These are phyloP conservation scores for Microthyrium microscopicum DNA, from an alignment of 2,329 filamentous ascomycete species.

Conservation along the genomic window DNA sequence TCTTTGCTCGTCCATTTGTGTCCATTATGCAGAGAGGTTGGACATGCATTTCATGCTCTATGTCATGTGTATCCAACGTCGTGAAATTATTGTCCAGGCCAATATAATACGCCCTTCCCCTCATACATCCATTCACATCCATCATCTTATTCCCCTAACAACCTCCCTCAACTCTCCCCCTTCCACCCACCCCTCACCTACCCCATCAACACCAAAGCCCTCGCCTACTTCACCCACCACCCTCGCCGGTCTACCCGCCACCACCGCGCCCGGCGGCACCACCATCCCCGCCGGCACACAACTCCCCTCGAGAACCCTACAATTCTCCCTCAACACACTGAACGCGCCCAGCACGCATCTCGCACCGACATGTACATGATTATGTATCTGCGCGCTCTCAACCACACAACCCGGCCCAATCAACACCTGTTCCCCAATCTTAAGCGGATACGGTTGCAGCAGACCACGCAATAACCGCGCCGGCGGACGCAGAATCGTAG, in stretches of 20 bases:
- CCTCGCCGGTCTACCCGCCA: conserved; percentile 42
- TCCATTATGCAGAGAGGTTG: too few relatives aligned
- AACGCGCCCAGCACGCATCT: conserved; percentile 69
- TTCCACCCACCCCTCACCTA: conserved; percentile 30
- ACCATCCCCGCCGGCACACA: conserved; percentile 81
- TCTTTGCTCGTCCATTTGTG: too few relatives aligned
- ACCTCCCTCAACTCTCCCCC: conserved; percentile 32
- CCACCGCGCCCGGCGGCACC: conserved; percentile 78
- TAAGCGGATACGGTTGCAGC: conserved; percentile 70
- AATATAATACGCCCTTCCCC: too few relatives aligned
- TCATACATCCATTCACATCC: too few relatives aligned
- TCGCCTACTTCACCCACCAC: conserved; percentile 32
- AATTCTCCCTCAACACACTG: conserved; percentile 85
- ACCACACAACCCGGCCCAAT: conserved; percentile 35
- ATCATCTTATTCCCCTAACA: conserved; percentile 29
- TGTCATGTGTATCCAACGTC: too few relatives aligned
- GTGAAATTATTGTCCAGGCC: too few relatives aligned
- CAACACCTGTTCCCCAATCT: conserved; percentile 89
- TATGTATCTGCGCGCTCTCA: conserved; percentile 50
- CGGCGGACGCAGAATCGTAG: conserved; percentile 65
- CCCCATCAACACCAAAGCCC: conserved; percentile 28
- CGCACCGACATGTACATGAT: conserved; percentile 70
- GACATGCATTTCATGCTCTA: too few relatives aligned
- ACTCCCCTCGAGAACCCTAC: conserved; percentile 68
- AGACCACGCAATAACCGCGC: conserved; percentile 62